These are phyloP conservation scores for Kitagawia praeruptora DNA, from an alignment of 129 eudicot genomes.

Conservation along the genomic window DNA sequence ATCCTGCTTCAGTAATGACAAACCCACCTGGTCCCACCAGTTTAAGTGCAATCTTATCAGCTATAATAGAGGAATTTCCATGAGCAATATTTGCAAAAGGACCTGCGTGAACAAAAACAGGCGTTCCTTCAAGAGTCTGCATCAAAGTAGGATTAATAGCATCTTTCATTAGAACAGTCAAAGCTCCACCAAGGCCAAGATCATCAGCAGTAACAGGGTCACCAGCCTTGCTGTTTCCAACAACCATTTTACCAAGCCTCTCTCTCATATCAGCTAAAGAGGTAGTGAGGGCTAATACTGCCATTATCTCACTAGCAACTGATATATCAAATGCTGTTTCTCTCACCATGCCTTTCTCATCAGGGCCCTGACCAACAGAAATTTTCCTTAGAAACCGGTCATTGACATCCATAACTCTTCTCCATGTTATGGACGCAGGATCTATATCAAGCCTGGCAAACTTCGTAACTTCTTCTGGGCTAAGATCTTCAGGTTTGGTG, in stretches of 20 bases:
- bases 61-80: constrained; percentile 87
- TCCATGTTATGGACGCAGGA: constrained; percentile 84
- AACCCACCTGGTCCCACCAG: constrained; percentile 95
- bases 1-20: constrained; percentile 96
- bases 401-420: constrained; percentile 95
- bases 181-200: constrained; percentile 95
- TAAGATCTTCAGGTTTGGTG: constrained; percentile 70
- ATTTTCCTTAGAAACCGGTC: constrained; percentile 91
- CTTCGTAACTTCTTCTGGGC: constrained; percentile 60
- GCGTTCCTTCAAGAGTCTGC: constrained; percentile 99
- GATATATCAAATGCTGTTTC: constrained; percentile 90
- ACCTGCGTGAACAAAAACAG: constrained; percentile 92
- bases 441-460: constrained; percentile 91
- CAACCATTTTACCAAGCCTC: constrained; percentile 93
- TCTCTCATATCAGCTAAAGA: constrained; percentile 84
- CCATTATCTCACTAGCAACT: constrained; percentile 98
- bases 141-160: constrained; percentile 88
- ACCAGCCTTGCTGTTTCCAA: constrained; percentile 80
- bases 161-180: constrained; percentile 90
- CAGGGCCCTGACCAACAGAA: constrained; percentile 85
- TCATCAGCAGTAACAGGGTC: constrained; percentile 96
- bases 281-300: constrained; percentile 81
- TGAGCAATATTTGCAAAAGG: constrained; percentile 98
- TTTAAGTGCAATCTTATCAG: constrained; percentile 88
- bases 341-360: constrained; percentile 93